Evolutionary conservation across 495 filamentous ascomycete species (phyloP), one percentile per base, ranked within the genome.

Genomic region (Saxophila tyrrhenica): DNA sequence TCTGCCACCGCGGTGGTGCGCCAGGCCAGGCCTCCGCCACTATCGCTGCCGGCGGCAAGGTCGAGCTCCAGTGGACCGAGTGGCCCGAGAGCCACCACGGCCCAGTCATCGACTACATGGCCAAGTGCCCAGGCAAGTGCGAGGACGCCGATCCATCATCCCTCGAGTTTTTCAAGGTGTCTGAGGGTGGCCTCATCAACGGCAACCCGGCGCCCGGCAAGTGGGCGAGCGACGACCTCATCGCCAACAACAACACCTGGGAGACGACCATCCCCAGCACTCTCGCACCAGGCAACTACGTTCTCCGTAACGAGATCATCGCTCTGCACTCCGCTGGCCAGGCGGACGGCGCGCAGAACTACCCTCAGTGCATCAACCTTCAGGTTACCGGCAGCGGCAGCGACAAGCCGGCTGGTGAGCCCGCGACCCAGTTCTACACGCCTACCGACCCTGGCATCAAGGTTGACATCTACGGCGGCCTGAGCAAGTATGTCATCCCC

Each of bases 251-350:
- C 76, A 82, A 80, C 73, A 79, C 72, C 59, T 83, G 80, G 77
- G 75, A 78, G 50, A 76, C 87, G 46, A 81, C 78, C 42, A 84
- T 91, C 63, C 86, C 86, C 32, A 61, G 69, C 39, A 67, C 68
- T 62, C 76, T 89, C 50, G 78, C 74, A 24, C 29, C 29, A 35
- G 85, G 85, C 39, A 82, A 84, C 72, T 91, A 88, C 62, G 80
- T 91, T 54, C 71, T 91, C 43, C 83, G 86, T 24, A 83, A 88
- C 65, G 86, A 91, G 68, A 83, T 89, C 62, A 84, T 89, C 51
- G 85, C 81, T 17, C 78, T 90, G 17, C 85, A 90, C 73, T 75
- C 76, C n/a, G 83, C 80, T 10, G 73, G 66, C 16, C 59, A 70
- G 17, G 57, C 59, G 15, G 73, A 82, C 62, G 84, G 84, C 41